Conservation (phyloP, 257 asterid genomes). For the Solanum pimpinellifolium region DNA sequence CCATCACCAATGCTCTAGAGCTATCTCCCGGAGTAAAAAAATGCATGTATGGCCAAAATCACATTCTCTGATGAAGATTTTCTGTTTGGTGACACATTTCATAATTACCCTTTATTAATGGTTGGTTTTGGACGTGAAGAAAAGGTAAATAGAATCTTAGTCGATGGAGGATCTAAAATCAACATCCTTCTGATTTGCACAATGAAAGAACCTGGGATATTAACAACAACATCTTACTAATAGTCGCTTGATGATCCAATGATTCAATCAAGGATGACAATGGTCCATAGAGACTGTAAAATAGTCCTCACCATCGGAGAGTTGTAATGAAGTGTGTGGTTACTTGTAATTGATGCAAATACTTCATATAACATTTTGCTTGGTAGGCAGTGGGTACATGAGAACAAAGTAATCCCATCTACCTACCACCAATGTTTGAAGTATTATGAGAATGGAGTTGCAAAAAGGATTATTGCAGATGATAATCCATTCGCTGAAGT, state of each 20-base stretch:
- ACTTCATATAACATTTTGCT: too few relatives aligned
- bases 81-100: neutral
- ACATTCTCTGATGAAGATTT: neutral
- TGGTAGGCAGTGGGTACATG: too few relatives aligned
- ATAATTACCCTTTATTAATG: neutral
- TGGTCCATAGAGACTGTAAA: neutral
- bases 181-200: neutral
- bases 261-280: neutral
- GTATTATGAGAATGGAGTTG: too few relatives aligned
- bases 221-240: neutral
- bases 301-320: too few relatives aligned
- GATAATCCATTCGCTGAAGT: neutral
- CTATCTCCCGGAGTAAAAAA: neutral
- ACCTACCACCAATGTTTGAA: too few relatives aligned
- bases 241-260: neutral
- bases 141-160: neutral
- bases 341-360: neutral
- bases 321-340: too few relatives aligned
- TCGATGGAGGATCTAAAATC: accelerated
- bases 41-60: neutral
- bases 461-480: too few relatives aligned
- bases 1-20: neutral
- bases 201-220: neutral
- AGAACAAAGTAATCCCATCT: too few relatives aligned
- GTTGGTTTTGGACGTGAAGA: neutral